phyloP scores from a whole-genome alignment of 441 rosid species.

The Adansonia grandidieri region DNA sequence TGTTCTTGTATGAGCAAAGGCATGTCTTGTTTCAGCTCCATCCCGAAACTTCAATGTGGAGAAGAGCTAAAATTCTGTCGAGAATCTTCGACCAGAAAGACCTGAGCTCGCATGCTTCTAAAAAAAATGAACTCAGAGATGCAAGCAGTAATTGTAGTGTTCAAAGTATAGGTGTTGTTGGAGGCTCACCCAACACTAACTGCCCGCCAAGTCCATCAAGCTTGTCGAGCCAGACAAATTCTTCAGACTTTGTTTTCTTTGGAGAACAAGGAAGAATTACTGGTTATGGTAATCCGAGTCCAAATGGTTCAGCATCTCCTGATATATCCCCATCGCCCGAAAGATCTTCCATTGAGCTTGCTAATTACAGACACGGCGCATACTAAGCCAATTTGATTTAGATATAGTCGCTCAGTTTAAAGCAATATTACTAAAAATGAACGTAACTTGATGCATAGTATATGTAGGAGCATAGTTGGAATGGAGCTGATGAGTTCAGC shows the following conservation, averaged over 20 bases:
- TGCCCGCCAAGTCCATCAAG: conserved; percentile 38
- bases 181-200: conserved; percentile 12
- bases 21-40: conserved; percentile 12
- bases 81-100: conserved; percentile 43
- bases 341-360: conserved; percentile 7
- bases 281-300: neutral
- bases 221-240: conserved; percentile 29
- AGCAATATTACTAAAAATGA: neutral
- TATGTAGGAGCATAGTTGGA: neutral
- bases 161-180: conserved; percentile 7
- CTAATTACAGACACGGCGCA: neutral
- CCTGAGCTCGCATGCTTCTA: conserved; percentile 38
- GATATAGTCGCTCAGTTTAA: neutral
- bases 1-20: conserved; percentile 38
- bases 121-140: neutral
- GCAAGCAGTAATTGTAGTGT: conserved; percentile 11
- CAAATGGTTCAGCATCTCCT: conserved; percentile 22
- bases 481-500: neutral
- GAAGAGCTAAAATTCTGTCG: conserved; percentile 26
- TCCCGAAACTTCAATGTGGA: conserved; percentile 29
- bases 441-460: neutral
- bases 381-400: no score
- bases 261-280: conserved; percentile 22
- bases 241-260: neutral
- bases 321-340: neutral